Conservation (phyloP, 129 eudicot genomes). For the Deinandra increscens region DNA sequence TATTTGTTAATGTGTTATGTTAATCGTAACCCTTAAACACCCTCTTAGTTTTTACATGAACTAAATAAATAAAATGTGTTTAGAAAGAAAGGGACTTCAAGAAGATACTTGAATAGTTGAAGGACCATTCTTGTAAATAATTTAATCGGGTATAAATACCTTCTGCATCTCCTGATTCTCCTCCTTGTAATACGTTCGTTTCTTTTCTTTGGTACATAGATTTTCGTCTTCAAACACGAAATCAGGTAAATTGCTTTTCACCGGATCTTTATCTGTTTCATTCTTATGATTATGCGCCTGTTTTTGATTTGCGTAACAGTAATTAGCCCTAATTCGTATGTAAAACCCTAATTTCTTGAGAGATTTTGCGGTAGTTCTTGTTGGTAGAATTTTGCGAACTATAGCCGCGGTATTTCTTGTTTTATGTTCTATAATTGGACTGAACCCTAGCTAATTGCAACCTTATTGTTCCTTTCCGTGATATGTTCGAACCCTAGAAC, state of each 20-base stretch:
- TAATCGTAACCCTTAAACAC: no score
- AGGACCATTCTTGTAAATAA: not conserved
- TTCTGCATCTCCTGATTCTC: not conserved
- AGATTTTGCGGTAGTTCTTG: not conserved
- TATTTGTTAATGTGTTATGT: no score
- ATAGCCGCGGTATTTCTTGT: no score
- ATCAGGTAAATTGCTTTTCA: conserved; percentile 19
- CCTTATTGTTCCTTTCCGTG: not conserved
- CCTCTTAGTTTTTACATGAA: no score
- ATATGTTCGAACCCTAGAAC: not conserved
- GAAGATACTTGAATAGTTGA: not conserved
- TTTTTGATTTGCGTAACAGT: not conserved
- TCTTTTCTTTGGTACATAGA: not conserved
- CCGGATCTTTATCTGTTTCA: not conserved
- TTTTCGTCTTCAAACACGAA: not conserved
- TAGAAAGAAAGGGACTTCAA: not conserved
- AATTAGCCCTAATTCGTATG: not conserved
- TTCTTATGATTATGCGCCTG: not conserved
- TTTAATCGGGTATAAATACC: not conserved
- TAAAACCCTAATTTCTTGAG: conserved; percentile 12
- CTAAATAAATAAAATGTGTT: no score
- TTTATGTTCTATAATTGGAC: no score
- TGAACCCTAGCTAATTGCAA: not conserved
- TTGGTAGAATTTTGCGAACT: no score
- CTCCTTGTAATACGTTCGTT: not conserved